Evolutionary conservation across 2,329 filamentous ascomycete genomes (phyloP), one percentile per base, ranked within the genome.

Genomic region (Malbranchea cinnamomea): DNA sequence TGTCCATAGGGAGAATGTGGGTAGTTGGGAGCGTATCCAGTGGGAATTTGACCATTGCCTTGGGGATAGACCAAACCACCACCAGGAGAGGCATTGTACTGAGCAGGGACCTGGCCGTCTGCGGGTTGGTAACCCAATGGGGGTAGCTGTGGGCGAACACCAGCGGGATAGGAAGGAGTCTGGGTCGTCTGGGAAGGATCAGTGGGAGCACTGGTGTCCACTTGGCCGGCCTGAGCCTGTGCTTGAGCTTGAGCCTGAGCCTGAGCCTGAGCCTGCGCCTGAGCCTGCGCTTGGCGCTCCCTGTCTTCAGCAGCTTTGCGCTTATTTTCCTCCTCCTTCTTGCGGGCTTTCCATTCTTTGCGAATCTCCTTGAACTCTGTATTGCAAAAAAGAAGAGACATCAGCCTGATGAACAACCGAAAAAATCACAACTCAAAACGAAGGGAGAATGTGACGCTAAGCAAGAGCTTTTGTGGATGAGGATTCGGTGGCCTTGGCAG

Each of bases 291-390:
- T n/a, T n/a, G n/a, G 36, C 85, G 79, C 38, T 75, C 68, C 41
- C 77, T 69, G 50, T 94, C 85, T 40, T 95, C 87, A 6, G 85
- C 82, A 8, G 78, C 79, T 64, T 94, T 94, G 49, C 85, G 80
- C 45, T 74, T 68, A 30, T 77, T 77, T 42, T 95, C 87, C 46
- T 95, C 87, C 54, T 95, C 89, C 81, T 98, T 98, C 72, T 95
- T 95, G 49, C 89, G 83, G 22, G 82, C 81, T 63, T 95, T 98
- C 89, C 89, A 98, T 51, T 95, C 87, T 53, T 95, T 95, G 40
- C 89, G 80, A 37, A 95, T 94, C 50, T 98, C 89, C 54, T 98
- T 98, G 63, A 98, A 95, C 57, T 95, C 89, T 95, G 49, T 41
- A 12, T 23, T 9, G 6, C 32, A 33, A 37, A 40, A 47, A 45